A percentile compares a stretch with the other conserved stretches of the same genome.
phyloP scores from a whole-genome alignment of 129 eudicot species.

The Flaveria sonorensis region DNA sequence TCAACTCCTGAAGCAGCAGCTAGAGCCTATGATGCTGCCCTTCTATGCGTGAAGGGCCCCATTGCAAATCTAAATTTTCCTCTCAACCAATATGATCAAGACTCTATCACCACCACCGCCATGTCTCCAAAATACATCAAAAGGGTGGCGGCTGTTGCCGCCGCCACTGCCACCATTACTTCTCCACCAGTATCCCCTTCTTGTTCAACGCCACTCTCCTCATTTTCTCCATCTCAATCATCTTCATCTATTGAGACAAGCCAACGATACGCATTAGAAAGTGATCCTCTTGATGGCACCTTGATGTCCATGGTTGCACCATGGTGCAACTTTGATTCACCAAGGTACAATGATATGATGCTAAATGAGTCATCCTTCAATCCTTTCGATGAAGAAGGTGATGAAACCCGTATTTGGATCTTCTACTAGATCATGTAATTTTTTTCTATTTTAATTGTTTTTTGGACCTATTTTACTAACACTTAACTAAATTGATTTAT shows the following conservation, averaged over 20 bases:
- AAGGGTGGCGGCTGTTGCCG: constrained; percentile 68
- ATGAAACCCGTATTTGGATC: constrained; percentile 67
- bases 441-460: background rate
- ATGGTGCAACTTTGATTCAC: constrained; percentile 70
- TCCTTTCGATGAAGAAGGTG: constrained; percentile 55
- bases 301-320: constrained; percentile 41
- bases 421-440: constrained; percentile 46
- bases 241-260: constrained; percentile 31
- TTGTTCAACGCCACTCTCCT: constrained; percentile 20
- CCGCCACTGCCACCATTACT: constrained; percentile 44
- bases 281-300: constrained; percentile 30
- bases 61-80: constrained; percentile 83
- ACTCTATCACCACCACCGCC: constrained; percentile 6
- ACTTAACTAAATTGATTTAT: constrained; percentile 11
- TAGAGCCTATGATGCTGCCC: constrained; percentile 92
- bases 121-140: constrained; percentile 89
- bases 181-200: constrained; percentile 17
- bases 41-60: constrained; percentile 75
- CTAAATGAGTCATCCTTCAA: constrained; percentile 45
- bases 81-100: constrained; percentile 21
- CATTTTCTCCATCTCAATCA: constrained; percentile 32
- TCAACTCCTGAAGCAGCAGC: constrained; percentile 94
- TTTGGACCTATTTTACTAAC: constrained; percentile 23
- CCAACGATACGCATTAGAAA: constrained; percentile 7
- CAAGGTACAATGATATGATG: constrained; percentile 56